These are phyloP conservation scores for Pleurotus pulmonarius DNA, from an alignment of 768 basidiomycete genomes.

Conservation along the genomic window DNA sequence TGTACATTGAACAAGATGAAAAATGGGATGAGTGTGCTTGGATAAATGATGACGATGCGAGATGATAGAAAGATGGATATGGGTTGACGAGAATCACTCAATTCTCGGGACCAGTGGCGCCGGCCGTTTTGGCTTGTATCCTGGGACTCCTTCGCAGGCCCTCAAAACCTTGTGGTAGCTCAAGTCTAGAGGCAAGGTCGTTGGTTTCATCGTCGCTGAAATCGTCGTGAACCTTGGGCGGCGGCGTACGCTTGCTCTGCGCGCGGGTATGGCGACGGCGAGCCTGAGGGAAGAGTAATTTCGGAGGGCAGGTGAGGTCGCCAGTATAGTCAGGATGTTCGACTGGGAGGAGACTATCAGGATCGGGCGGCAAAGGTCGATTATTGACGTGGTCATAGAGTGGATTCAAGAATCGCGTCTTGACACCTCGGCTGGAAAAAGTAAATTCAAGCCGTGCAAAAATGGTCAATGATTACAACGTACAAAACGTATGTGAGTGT, in stretches of 20 bases:
- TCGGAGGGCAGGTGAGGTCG: slow-evolving; percentile 5
- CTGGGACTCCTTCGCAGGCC: slow-evolving; percentile 1
- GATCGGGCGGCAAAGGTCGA: neutral
- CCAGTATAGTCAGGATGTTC: slow-evolving; percentile 4
- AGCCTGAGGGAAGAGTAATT: neutral
- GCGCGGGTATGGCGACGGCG: neutral
- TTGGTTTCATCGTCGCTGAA: slow-evolving; percentile 2
- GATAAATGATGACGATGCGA: neutral
- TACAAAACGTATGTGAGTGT: slow-evolving; percentile 7
- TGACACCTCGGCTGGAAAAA: slow-evolving; percentile 1
- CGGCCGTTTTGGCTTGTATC: neutral
- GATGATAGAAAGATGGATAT: neutral
- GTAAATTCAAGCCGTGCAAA: neutral
- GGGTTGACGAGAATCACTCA: neutral
- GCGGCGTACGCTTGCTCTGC: neutral
- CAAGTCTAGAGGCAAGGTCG: neutral
- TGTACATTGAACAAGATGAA: neutral
- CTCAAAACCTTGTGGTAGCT: neutral
- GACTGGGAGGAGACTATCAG: slow-evolving; percentile 1
- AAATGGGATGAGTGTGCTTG: neutral
- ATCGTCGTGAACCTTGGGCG: neutral
- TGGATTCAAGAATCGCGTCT: slow-evolving; percentile 1
- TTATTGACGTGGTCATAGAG: slow-evolving; percentile 4
- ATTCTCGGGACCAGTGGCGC: neutral
- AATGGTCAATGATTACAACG: neutral